Base-by-base conservation (phyloP, 225 moss, liverwort and hornwort species). In the Marchantia polymorpha region DNA sequence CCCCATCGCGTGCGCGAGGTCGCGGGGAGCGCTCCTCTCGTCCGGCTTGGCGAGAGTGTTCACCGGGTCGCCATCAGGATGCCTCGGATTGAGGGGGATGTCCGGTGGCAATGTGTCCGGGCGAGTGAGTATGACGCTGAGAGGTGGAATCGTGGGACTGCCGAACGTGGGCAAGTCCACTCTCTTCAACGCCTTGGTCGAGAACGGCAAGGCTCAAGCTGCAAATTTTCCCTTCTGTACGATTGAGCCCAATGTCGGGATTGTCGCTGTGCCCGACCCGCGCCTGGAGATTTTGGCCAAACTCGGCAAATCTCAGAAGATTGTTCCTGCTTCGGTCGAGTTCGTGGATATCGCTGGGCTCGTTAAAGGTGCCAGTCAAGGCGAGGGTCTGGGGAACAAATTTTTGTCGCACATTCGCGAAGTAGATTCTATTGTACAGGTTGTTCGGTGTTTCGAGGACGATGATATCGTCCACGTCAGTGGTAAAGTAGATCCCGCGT, bases 301-400 rank as follows among this genome's bases (percentile, higher is more conserved):
- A 23, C 89, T 99, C 16, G 94, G 97, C 85, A 94, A 99, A 81
- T 99, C 97, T 4, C 89, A 93, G 75, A 93, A 92, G 70, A 83
- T 82, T n/a, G 92, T 93, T 16, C 94, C 97, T 12, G 91, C 97
- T 4, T 87, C 87, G 48, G 97, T 94, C 9, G 97, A 99, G 81
- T 99, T 99, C 66, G 97, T 99, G 77, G 97, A 99, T 72, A 99
- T 99, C 66, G 97, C 97, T 14, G 97, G 97, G 16, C 97, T 99
- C 69, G 97, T 99, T 4, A 99, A 99, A 75, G 97, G 97, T 22
- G 97, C 97, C 71, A 99, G 97, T 75, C 92, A 94, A 82, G 97
- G 97, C 26, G 97, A 99, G 92, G 97, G 97, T 25, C 91, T 99
- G 22, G 97, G 97, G 52, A 99, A 99, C 84, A 99, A 99, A 84